These are phyloP conservation scores for Aspergillus homomorphus DNA, from an alignment of 495 filamentous ascomycete genomes.

Conservation along the genomic window DNA sequence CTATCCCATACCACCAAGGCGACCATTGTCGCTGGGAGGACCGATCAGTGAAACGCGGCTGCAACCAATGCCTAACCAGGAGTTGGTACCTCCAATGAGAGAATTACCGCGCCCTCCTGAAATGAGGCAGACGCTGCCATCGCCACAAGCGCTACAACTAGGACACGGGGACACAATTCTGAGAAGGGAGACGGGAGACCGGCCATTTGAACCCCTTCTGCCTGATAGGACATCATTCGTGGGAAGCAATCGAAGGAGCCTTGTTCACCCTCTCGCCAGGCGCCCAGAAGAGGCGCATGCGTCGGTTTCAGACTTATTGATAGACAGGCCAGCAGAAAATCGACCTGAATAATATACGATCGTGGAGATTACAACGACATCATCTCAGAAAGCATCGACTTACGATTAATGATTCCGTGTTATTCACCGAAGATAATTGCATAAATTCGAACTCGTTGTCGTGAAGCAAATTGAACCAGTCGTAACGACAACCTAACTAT, in stretches of 20 bases:
- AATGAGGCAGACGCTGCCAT: conserved; percentile 33
- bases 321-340: conserved; percentile 17
- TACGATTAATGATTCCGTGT: conserved; percentile 23
- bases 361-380: conserved; percentile 5
- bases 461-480: conserved; percentile 12
- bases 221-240: conserved; percentile 31
- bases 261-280: conserved; percentile 15
- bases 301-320: conserved; percentile 9
- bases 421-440: conserved; percentile 22
- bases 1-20: conserved; percentile 15
- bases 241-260: conserved; percentile 28
- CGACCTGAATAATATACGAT: conserved; percentile 19
- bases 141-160: conserved; percentile 32
- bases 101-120: conserved; percentile 36
- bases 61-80: conserved; percentile 22
- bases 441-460: conserved; percentile 13
- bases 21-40: conserved; percentile 11
- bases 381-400: conserved; percentile 10
- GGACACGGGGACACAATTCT: conserved; percentile 31
- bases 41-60: conserved; percentile 19
- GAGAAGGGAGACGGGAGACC: conserved; percentile 22
- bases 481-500: conserved; percentile 13
- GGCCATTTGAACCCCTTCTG: conserved; percentile 17
- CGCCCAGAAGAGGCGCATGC: conserved; percentile 16
- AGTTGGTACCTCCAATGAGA: conserved; percentile 26